A percentile compares a stretch with the other conserved stretches of the same genome.
These are phyloP conservation scores for Coprinellus micaceus DNA, from an alignment of 768 basidiomycete genomes.

Conservation along the genomic window DNA sequence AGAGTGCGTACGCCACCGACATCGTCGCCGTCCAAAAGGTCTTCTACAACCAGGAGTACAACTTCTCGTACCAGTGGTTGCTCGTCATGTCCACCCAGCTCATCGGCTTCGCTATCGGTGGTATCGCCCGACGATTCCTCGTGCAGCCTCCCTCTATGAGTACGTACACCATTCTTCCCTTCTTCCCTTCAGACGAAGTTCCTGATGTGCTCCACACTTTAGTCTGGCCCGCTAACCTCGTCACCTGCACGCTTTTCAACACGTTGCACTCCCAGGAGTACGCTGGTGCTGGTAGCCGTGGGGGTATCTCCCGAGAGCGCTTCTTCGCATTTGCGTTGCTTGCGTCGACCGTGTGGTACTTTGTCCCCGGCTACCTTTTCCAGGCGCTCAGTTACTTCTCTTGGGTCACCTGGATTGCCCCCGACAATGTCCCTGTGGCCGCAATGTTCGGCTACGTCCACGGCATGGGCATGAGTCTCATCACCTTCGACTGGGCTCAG, in stretches of 20 bases:
- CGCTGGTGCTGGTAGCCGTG: constrained; percentile 60
- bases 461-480: constrained; percentile 64
- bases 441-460: constrained; percentile 68
- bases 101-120: constrained; percentile 81
- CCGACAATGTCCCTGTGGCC: constrained; percentile 64
- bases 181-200: too few species aligned
- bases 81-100: constrained; percentile 72
- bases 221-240: constrained; percentile 80
- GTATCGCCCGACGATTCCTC: constrained; percentile 69
- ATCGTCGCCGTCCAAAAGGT: constrained; percentile 72
- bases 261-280: constrained; percentile 70
- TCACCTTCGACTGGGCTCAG: constrained; percentile 83
- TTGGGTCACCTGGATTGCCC: constrained; percentile 64
- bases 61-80: constrained; percentile 63
- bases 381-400: constrained; percentile 58
- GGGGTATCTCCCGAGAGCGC: constrained; percentile 68
- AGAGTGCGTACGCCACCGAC: constrained; percentile 71
- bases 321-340: constrained; percentile 71
- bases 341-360: constrained; percentile 58
- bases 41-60: constrained; percentile 63
- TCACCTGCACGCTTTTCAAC: constrained; percentile 74
- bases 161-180: constrained; percentile 24
- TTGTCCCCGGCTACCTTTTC: constrained; percentile 75
- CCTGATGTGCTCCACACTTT: too few species aligned
- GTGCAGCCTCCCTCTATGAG: constrained; percentile 72